Base-by-base conservation (phyloP, 192 early-diverging fungal species). In the Pilobolus umbonatus region DNA sequence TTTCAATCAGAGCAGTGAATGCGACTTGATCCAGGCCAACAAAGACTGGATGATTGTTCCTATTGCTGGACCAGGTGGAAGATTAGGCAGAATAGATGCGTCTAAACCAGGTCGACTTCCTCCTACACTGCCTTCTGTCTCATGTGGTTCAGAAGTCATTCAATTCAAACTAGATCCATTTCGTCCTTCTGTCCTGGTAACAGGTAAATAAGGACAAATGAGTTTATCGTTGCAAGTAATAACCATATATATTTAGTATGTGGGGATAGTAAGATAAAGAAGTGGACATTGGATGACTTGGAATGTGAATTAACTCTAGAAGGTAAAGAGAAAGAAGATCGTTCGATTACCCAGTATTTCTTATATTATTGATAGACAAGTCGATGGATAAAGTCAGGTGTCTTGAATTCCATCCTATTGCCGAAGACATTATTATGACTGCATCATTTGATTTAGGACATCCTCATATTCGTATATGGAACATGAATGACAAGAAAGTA, bases 81-180 rank as follows among this genome's bases (percentile, higher is more conserved):
- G 89, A 55, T 55, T 96, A 44, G 88, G 77, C 2, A 74, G 94
- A 22, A 71, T 87, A 55, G 73, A 80, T n/a, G 65, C 74, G 2
- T 66, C 77, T 45, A 78, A 78, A n/a, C 80, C 84, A 7, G 92
- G 90, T 7, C 80, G 94, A 21, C 52, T 90, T 7, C 82, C 85
- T 5, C 57, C 53, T 22, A 72, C 77, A 51, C 64, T 89, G 8
- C 83, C 85, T 1, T 68, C 69, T 32, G 52, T 91, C 2, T 56
- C 86, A 0, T 79, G 77, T 57, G 77, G 82, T 17, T 73, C 84
- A 1, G 81, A 83, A 40, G 69, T 94, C 5, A 59, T 69, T 19
- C 80, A 84, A 40, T 89, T 91, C 53, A 75, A 82, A 48, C 84
- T 87, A 38, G 80, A 89, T 57, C 88, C 89, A 14, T 92, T 93